Evolutionary conservation across 352 stramenopile genomes (phyloP).

Genomic region (Phytopythium litorale): DNA sequence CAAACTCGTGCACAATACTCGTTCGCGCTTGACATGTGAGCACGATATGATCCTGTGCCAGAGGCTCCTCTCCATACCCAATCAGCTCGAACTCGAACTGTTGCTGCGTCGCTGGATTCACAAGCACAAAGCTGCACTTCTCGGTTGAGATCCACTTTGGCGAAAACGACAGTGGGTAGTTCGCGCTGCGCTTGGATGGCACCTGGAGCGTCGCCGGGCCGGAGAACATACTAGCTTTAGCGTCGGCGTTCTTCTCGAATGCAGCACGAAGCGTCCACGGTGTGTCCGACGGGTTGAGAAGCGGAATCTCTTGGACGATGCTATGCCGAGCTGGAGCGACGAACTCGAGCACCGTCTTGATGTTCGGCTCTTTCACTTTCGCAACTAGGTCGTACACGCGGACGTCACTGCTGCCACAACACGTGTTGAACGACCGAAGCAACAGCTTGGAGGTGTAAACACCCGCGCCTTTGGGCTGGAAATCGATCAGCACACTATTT

Average conservation of each 20-base stretch:
- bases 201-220: conserved; percentile 66
- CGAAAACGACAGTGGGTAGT: conserved; percentile 81
- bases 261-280: conserved; percentile 77
- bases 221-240: conserved; percentile 49
- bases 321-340: conserved; percentile 79
- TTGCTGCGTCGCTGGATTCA: conserved; percentile 82
- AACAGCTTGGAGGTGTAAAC: conserved; percentile 71
- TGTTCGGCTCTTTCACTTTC: conserved; percentile 82
- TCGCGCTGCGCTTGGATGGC: conserved; percentile 58
- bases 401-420: conserved; percentile 68
- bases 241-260: conserved; percentile 26
- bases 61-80: conserved; percentile 84
- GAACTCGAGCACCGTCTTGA: conserved; percentile 89
- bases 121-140: conserved; percentile 63
- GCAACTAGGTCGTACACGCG: conserved; percentile 82
- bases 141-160: conserved; percentile 77
- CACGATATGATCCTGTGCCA: conserved; percentile 88
- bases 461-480: conserved; percentile 68
- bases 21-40: conserved; percentile 85
- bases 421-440: conserved; percentile 48
- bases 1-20: conserved; percentile 73
- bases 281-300: conserved; percentile 86
- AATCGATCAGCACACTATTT: conserved; percentile 65
- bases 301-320: conserved; percentile 89
- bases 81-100: conserved; percentile 88